Evolutionary conservation across 768 basidiomycete species (phyloP), one percentile per base, ranked within the genome.

Genomic region (Myochromella boudieri): DNA sequence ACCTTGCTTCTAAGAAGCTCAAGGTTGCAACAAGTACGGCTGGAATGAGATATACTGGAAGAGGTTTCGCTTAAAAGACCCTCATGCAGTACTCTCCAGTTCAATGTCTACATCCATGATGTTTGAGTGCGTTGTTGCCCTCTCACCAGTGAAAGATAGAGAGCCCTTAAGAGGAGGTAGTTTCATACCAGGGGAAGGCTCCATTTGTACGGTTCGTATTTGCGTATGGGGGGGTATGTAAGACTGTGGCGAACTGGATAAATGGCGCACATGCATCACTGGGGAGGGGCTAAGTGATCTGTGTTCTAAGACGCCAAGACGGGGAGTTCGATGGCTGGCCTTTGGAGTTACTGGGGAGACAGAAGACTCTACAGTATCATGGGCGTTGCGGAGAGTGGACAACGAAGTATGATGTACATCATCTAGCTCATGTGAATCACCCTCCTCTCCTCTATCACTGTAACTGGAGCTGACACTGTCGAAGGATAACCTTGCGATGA

Each of bases 101-200:
- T 52, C 49, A 22, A 53, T 39, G 37, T 53, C 52, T 3, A 45
- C 21, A 28, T 49, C 50, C 17, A 49, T 27, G 6, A 37, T 24
- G n/a, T 39, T 50, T 28, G 21, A 15, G 18, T 33, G 20, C 12
- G 42, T 26, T 3, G 20, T 31, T 4, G 22, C 22, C 29, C 46
- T 51, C 3, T 46, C 21, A 42, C 41, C 48, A 10, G 28, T 32
- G 25, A 14, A 37, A 15, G 37, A 37, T 26, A 27, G 26, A 6
- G 15, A 26, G 11, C 37, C 36, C 20, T 47, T 51, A 6, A 48
- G 42, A 17, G 45, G 43, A 3, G 80, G 78, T 25, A 81, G 56
- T 51, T 74, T 65, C 80, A 81, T 81, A 10, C 49, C 64, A 17
- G 77, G 75, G 1, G 77, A 80, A 10, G 80, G 78, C 59, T 80